phyloP scores from a whole-genome alignment of 2,329 filamentous ascomycete genomes.

The Mycogone perniciosa region DNA sequence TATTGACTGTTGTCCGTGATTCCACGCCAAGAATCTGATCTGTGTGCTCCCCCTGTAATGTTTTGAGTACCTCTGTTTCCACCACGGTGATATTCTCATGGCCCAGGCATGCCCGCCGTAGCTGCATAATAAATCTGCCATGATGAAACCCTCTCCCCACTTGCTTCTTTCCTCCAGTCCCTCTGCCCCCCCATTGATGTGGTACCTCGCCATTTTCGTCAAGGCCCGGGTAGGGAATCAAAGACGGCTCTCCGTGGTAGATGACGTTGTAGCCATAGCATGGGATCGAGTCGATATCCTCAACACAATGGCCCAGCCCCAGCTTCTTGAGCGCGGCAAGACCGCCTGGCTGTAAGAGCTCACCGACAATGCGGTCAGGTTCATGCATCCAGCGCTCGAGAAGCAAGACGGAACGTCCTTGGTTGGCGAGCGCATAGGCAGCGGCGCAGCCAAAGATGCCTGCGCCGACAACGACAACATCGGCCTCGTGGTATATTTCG shows the following conservation, averaged over 20 bases:
- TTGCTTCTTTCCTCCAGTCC: constrained; percentile 35
- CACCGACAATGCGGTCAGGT: constrained; percentile 92
- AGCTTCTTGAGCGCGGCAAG: constrained; percentile 73
- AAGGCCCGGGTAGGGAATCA: constrained; percentile 72
- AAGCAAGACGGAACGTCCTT: constrained; percentile 84
- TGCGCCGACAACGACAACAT: constrained; percentile 87
- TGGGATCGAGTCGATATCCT: constrained; percentile 78
- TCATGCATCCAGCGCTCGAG: constrained; percentile 86
- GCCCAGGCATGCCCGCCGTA: constrained; percentile 66
- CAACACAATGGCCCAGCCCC: constrained; percentile 74
- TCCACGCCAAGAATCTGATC: constrained; percentile 78
- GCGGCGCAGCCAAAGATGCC: constrained; percentile 85
- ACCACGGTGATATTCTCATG: constrained; percentile 84
- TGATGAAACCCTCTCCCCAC: constrained; percentile 87
- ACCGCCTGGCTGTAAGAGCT: constrained; percentile 89
- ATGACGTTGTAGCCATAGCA: constrained; percentile 84
- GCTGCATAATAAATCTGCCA: constrained; percentile 79
- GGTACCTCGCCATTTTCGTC: constrained; percentile 39
- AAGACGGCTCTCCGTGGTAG: constrained; percentile 66
- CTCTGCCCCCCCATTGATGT: constrained; percentile 29
- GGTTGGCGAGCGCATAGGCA: constrained; percentile 76
- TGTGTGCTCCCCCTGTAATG: constrained; percentile 63
- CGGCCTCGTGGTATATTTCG: constrained; percentile 56
- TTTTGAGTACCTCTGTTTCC: constrained; percentile 76
- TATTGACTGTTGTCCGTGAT: constrained; percentile 54